Base-by-base conservation (phyloP, 495 filamentous ascomycete species). In the Trichocladium antarcticum region DNA sequence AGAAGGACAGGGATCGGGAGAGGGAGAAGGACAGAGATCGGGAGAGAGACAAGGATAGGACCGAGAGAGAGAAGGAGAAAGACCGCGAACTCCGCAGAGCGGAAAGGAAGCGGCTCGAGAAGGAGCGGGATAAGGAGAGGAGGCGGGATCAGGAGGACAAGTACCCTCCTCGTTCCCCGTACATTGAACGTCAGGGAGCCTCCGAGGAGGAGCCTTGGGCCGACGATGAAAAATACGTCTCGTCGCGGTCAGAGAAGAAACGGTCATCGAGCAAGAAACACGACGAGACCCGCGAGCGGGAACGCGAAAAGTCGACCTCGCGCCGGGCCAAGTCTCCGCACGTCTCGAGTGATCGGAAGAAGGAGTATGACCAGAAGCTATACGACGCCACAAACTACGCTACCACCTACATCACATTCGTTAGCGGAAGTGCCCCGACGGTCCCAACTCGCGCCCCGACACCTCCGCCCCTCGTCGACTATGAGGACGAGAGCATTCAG, bases 221-320 rank as follows among this genome's bases (percentile, higher is more conserved):
- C 3, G 62, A 64, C 1, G 64, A 69, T 20, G 61, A 68, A 20
- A 64, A 70, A 17, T 58, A 53, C 3, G 36, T 49, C 34, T 48
- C 57, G 17, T 56, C 61, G 17, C 64, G 64, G 43, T 37, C 53
- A 3, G 68, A 71, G 16, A 71, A 65, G 60, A 71, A 71, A 55
- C 66, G 63, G 51, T 63, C 68, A 10, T 63, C 59, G 36, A 68
- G 57, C 50, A 62, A 64, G 57, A 68, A 70, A 51, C 58, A 65
- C 19, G 42, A 51, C 28, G 54, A 68, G 55, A 37, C 27, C 17
- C 45, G 46, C 22, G 65, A 69, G 14, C 55, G 62, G n/a, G 55
- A 60, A 44, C 53, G 60, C 8, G 60, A 63, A 5, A 63, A 63
- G 45, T 58, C 61, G 11, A 44, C 44, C 38, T 57, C 59, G n/a